phyloP scores from a whole-genome alignment of 306 rosid species.

The Oemleria cerasiformis region DNA sequence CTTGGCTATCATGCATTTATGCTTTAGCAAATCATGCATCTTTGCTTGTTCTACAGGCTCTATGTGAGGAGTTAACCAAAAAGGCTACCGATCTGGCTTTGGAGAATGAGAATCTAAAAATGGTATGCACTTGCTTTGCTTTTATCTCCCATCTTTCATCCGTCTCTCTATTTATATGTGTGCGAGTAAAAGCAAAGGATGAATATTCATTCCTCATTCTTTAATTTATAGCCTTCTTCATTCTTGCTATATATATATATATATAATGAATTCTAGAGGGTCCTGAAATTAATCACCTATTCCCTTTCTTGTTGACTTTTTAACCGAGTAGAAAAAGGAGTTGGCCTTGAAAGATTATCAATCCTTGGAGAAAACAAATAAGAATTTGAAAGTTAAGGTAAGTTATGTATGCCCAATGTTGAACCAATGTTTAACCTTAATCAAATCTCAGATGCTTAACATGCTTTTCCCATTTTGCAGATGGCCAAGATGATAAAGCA shows the following conservation, averaged over 20 bases:
- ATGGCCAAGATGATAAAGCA: slow-evolving; percentile 48
- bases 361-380: slow-evolving; percentile 75
- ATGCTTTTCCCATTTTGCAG: slow-evolving; percentile 46
- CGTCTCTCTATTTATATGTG: background rate
- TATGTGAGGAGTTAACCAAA: slow-evolving; percentile 74
- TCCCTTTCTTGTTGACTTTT: slow-evolving; percentile 33
- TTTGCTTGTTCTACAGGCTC: slow-evolving; percentile 55
- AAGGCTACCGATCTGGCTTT: slow-evolving; percentile 67
- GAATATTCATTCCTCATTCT: background rate
- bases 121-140: slow-evolving; percentile 42
- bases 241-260: no score
- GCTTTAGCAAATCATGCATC: slow-evolving; percentile 10
- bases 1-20: slow-evolving; percentile 2
- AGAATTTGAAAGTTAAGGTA: slow-evolving; percentile 69
- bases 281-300: slow-evolving; percentile 11
- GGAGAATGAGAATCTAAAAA: slow-evolving; percentile 78
- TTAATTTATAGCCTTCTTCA: background rate
- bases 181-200: background rate
- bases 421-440: slow-evolving; percentile 17
- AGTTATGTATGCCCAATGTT: slow-evolving; percentile 25
- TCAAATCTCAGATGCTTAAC: slow-evolving; percentile 8
- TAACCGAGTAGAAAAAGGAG: slow-evolving; percentile 62
- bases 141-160: background rate
- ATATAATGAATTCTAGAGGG: slow-evolving; percentile 13
- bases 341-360: slow-evolving; percentile 68